phyloP scores from a whole-genome alignment of 495 filamentous ascomycete species.

The Parachaetomium inaequale region DNA sequence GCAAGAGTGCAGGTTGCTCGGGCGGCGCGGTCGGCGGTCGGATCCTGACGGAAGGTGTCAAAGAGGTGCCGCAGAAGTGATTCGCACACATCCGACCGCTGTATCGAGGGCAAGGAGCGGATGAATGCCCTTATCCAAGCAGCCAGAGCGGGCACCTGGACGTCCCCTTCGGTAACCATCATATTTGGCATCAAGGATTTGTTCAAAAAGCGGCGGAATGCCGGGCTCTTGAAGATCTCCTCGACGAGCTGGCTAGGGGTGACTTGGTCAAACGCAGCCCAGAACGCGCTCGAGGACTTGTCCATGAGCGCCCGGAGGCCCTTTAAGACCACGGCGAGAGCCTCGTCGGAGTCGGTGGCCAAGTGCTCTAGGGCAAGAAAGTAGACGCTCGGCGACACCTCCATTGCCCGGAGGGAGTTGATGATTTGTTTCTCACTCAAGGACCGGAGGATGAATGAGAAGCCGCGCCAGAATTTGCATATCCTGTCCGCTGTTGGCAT shows the following conservation, averaged over 20 bases:
- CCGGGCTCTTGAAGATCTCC: constrained; percentile 67
- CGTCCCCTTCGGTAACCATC: constrained; percentile 52
- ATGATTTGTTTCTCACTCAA: constrained; percentile 72
- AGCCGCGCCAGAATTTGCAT: constrained; percentile 69
- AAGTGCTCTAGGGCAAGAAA: constrained; percentile 74
- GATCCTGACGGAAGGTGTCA: constrained; percentile 56
- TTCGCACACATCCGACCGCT: constrained; percentile 69
- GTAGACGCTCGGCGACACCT: constrained; percentile 66
- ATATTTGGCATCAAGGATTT: constrained; percentile 53
- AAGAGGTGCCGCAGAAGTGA: constrained; percentile 66
- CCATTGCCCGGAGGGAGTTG: constrained; percentile 71
- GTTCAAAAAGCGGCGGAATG: constrained; percentile 58
- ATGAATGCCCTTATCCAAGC: constrained; percentile 75
- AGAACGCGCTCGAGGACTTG: constrained; percentile 73
- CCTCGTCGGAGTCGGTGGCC: constrained; percentile 51
- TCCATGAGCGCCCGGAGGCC: constrained; percentile 64
- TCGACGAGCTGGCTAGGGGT: constrained; percentile 71
- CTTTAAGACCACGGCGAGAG: constrained; percentile 59
- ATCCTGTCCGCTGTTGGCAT: constrained; percentile 35
- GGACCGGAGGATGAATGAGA: constrained; percentile 63
- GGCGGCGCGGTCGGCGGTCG: constrained; percentile 33
- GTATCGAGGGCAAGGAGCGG: constrained; percentile 65
- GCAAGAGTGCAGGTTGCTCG: constrained; percentile 45
- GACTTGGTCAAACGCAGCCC: constrained; percentile 78
- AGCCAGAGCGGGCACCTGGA: constrained; percentile 51